A percentile compares a stretch with the other conserved stretches of the same genome.
Conservation (phyloP, 176 grass and related monocot genomes). For the Ensete glaucum region DNA sequence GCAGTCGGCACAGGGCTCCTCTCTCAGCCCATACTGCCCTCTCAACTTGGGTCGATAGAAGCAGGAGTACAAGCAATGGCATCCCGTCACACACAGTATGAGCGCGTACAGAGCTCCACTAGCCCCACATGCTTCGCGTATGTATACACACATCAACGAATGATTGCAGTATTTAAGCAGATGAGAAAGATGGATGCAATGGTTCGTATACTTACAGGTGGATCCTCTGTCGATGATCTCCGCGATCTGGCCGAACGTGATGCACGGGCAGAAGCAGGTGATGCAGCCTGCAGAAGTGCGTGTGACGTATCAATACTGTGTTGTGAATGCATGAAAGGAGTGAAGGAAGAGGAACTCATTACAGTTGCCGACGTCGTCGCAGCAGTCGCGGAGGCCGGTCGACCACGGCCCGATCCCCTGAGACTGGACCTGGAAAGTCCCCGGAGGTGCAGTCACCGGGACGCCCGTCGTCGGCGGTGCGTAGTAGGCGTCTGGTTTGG, state of each 20-base stretch:
- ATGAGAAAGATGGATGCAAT: not conserved
- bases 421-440: conserved; percentile 2
- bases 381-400: conserved; percentile 49
- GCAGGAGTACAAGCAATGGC: conserved; percentile 40
- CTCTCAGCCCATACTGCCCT: conserved; percentile 32
- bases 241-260: conserved; percentile 41
- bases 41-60: conserved; percentile 45
- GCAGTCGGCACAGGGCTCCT: conserved; percentile 51
- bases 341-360: not conserved
- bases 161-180: not conserved
- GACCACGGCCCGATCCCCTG: conserved; percentile 34
- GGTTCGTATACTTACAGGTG: conserved; percentile 22
- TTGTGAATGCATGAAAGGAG: not conserved
- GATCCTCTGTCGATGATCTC: conserved; percentile 52
- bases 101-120: conserved; percentile 34
- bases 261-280: conserved; percentile 57
- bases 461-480: not conserved
- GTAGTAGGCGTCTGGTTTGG: not conserved
- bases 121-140: conserved; percentile 33
- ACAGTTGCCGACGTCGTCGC: conserved; percentile 47
- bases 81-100: conserved; percentile 9
- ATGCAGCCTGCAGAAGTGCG: conserved; percentile 32
- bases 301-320: not conserved
- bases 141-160: not conserved
- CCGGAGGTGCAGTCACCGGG: not conserved